These are phyloP conservation scores for Penicillium glabrum DNA, from an alignment of 2,329 filamentous ascomycete genomes.

Conservation along the genomic window DNA sequence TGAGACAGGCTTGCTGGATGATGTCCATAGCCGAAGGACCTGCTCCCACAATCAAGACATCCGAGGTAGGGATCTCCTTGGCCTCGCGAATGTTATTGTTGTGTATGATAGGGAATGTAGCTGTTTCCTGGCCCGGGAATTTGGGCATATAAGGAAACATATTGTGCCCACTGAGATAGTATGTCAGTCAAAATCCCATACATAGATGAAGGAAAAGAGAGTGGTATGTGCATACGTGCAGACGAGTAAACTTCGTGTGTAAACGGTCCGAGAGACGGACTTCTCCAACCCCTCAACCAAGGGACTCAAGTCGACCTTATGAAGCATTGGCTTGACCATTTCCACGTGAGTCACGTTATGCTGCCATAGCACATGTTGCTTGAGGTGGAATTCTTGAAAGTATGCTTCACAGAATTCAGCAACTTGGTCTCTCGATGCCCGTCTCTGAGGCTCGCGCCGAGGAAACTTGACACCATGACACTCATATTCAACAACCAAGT, in stretches of 20 bases:
- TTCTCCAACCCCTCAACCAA: not conserved
- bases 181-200: not conserved
- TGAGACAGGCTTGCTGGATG: constrained; percentile 5
- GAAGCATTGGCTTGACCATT: constrained; percentile 8
- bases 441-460: constrained; percentile 3
- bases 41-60: constrained; percentile 4
- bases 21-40: constrained; percentile 6
- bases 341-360: constrained; percentile 2
- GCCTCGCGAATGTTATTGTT: constrained; percentile 7
- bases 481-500: constrained; percentile 6
- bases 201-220: not conserved
- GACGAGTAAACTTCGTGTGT: constrained; percentile 5
- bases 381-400: constrained; percentile 3
- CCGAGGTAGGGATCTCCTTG: constrained; percentile 1
- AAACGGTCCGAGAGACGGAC: not conserved
- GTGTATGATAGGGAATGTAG: constrained; percentile 6
- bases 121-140: constrained; percentile 7
- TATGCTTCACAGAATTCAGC: constrained; percentile 6
- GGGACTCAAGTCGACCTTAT: constrained; percentile 1
- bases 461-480: constrained; percentile 6
- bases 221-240: not conserved
- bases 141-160: constrained; percentile 7
- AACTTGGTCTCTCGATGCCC: constrained; percentile 4
- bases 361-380: constrained; percentile 5
- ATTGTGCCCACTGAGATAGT: not conserved